These are phyloP conservation scores for Solanum hybrid DNA, from an alignment of 305 asterid genomes.

Conservation along the genomic window DNA sequence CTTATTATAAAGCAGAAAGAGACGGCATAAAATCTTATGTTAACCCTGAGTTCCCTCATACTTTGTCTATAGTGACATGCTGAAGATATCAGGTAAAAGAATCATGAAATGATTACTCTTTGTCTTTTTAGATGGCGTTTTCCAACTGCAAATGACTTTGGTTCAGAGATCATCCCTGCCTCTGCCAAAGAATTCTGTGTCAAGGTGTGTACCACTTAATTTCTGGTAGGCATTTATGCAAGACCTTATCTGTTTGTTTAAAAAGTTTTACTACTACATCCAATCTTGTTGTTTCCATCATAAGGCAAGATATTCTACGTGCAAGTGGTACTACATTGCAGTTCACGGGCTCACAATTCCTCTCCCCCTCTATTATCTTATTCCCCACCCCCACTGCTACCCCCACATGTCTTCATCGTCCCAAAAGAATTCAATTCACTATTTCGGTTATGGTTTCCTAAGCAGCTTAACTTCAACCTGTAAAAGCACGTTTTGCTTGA, in stretches of 20 bases:
- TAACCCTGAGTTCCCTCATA: not conserved
- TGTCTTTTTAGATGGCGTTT: slow-evolving; percentile 70
- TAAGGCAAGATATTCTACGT: not conserved
- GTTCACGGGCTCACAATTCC: not conserved
- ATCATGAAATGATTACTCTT: not conserved
- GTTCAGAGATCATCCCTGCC: slow-evolving; percentile 96
- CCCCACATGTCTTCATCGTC: not conserved
- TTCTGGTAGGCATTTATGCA: not conserved
- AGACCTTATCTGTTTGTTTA: not conserved
- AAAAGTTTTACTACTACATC: not conserved
- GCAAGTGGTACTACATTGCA: not conserved
- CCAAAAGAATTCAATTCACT: not conserved
- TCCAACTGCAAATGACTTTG: slow-evolving; percentile 94
- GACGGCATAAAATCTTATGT: not conserved
- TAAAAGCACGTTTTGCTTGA: not conserved
- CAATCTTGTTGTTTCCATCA: not conserved
- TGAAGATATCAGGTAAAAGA: slow-evolving; percentile 5
- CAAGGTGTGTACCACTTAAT: slow-evolving; percentile 36
- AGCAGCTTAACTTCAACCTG: not conserved
- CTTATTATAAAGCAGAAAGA: not conserved
- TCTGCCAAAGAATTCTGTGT: slow-evolving; percentile 61
- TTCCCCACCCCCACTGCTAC: not conserved
- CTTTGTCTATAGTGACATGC: slow-evolving; percentile 4
- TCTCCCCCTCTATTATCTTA: not conserved
- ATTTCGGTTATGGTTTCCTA: not conserved